Evolutionary conservation across 805 yeast genomes (phyloP).

Genomic region (Ogataea naganishii): DNA sequence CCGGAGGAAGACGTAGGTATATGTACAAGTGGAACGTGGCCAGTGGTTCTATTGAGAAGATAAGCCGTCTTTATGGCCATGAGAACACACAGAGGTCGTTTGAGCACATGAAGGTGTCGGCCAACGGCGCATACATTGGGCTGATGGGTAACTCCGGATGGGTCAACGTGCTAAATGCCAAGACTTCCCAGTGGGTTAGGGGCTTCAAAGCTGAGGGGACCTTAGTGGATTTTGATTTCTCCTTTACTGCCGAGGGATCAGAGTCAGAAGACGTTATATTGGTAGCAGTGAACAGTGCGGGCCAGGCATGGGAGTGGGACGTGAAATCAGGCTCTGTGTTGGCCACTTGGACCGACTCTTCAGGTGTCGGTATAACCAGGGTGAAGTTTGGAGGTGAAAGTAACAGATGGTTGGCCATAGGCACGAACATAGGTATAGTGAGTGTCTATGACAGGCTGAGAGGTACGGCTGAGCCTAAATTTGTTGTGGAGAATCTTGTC

Average conservation of each 20-base stretch:
- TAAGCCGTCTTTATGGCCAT: slow-evolving; percentile 86
- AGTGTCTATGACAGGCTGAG: slow-evolving; percentile 62
- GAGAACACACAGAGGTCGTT: slow-evolving; percentile 77
- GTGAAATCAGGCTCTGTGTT: slow-evolving; percentile 39
- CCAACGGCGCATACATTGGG: slow-evolving; percentile 64
- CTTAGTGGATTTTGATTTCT: slow-evolving; percentile 72
- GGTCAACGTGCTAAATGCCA: slow-evolving; percentile 71
- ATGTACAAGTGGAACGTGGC: slow-evolving; percentile 86
- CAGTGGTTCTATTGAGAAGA: slow-evolving; percentile 60
- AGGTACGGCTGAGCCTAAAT: slow-evolving; percentile 38
- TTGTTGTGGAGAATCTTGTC: slow-evolving; percentile 67
- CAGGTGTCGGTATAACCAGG: slow-evolving; percentile 77
- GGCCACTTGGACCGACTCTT: slow-evolving; percentile 75
- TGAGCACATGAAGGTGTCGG: slow-evolving; percentile 76
- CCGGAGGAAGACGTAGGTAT: slow-evolving; percentile 87
- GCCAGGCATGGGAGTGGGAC: slow-evolving; percentile 87
- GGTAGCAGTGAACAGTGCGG: slow-evolving; percentile 58
- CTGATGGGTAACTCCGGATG: slow-evolving; percentile 84
- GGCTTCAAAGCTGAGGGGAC: slow-evolving; percentile 89
- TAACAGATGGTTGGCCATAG: slow-evolving; percentile 82
- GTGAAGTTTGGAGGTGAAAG: slow-evolving; percentile 62
- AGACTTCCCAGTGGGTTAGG: slow-evolving; percentile 76
- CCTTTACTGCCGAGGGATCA: slow-evolving; percentile 28
- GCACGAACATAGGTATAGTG: slow-evolving; percentile 83
- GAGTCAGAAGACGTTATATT: slow-evolving; percentile 33